A percentile compares a stretch with the other conserved stretches of the same genome.
phyloP scores from a whole-genome alignment of 345 rosid species.

The Salix arbutifolia region DNA sequence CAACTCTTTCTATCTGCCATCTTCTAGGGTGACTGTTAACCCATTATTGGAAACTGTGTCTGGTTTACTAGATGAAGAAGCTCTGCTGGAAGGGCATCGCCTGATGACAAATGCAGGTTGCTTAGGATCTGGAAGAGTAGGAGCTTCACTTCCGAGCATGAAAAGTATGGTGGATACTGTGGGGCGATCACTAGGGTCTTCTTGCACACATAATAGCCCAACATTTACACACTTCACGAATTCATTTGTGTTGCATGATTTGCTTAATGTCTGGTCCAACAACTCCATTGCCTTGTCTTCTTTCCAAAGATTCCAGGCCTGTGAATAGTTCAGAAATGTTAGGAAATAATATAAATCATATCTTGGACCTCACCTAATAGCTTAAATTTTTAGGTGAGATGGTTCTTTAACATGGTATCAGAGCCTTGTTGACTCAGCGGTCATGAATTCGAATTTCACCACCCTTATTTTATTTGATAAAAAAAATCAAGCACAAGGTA shows the following conservation, averaged over 20 bases:
- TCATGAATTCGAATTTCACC: too few relatives aligned
- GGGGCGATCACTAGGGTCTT: conserved; percentile 20
- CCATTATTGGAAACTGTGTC: conserved; percentile 44
- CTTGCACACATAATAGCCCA: conserved; percentile 20
- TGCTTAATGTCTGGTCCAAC: conserved; percentile 1
- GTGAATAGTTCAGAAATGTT: background rate
- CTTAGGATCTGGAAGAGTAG: conserved; percentile 12
- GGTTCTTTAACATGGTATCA: too few relatives aligned
- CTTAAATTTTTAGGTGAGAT: too few relatives aligned
- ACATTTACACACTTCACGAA: conserved; percentile 11
- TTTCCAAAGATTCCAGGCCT: conserved; percentile 25
- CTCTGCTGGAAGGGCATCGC: conserved; percentile 35
- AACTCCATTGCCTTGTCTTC: conserved; percentile 19
- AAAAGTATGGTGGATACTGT: conserved; percentile 7
- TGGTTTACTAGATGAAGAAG: conserved; percentile 44
- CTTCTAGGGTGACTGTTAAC: conserved; percentile 45
- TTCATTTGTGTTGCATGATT: conserved; percentile 9
- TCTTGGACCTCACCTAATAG: too few relatives aligned
- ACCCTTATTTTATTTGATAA: too few relatives aligned
- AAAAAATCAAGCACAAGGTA: too few relatives aligned
- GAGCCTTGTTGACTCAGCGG: too few relatives aligned
- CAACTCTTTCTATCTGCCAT: conserved; percentile 34
- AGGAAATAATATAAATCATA: too few relatives aligned
- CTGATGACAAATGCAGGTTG: conserved; percentile 14
- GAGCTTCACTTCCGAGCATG: conserved; percentile 18